These are phyloP conservation scores for Umbelopsis ramanniana DNA, from an alignment of 192 early-diverging fungal genomes.

Conservation along the genomic window DNA sequence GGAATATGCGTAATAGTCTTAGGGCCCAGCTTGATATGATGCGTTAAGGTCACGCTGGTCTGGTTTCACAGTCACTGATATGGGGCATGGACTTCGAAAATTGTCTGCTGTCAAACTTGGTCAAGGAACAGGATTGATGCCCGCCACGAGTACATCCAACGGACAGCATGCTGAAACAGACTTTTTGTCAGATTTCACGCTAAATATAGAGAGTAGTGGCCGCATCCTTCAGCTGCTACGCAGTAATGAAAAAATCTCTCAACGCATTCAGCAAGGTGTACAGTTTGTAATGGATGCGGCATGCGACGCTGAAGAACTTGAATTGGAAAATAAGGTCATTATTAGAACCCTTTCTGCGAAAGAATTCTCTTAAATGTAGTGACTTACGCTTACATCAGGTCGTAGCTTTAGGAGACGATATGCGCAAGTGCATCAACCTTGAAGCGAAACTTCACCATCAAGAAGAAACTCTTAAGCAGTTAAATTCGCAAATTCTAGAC, in stretches of 20 bases:
- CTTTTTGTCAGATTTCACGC: neutral
- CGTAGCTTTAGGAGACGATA: constrained; percentile 4
- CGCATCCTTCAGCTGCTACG: neutral
- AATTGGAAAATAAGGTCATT: neutral
- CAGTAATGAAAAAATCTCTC: constrained; percentile 7
- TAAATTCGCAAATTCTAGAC: neutral
- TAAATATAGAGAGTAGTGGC: neutral
- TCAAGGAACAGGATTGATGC: neutral
- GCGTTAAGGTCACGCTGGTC: no score
- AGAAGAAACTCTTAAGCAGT: neutral
- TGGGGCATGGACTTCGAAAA: neutral
- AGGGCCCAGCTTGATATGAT: no score
- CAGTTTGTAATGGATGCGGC: constrained; percentile 3
- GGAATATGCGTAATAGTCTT: no score
- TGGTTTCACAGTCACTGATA: neutral
- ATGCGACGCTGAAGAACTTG: constrained; percentile 6
- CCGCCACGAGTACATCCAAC: neutral
- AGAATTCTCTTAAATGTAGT: no score
- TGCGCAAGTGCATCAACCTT: constrained; percentile 27
- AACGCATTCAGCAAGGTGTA: neutral
- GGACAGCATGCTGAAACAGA: neutral
- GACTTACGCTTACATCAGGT: constrained; percentile 2
- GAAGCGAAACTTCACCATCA: constrained; percentile 20
- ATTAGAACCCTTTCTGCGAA: neutral
- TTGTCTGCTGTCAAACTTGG: neutral